Conservation (phyloP, 23 red algal species). For the Pyropia yezoensis region DNA sequence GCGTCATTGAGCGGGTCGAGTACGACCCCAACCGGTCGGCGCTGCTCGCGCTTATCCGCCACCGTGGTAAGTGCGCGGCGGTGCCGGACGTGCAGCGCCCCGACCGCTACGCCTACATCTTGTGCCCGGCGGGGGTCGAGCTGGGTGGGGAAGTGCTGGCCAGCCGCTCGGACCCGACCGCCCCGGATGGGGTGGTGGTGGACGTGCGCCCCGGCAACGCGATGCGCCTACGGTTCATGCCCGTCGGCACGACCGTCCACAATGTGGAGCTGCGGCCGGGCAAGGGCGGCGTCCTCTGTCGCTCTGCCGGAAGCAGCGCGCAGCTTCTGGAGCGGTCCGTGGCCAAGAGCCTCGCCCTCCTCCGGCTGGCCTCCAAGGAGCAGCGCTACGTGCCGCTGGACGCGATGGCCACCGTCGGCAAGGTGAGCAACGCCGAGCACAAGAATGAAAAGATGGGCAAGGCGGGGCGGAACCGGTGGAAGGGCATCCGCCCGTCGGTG, state of each 20-base stretch:
- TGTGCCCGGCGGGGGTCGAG: constrained; percentile 76
- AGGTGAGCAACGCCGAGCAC: constrained; percentile 93
- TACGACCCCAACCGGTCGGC: constrained; percentile 89
- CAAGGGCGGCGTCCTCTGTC: constrained; percentile 67
- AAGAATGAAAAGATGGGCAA: constrained; percentile 89
- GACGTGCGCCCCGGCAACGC: constrained; percentile 91
- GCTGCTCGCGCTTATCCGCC: constrained; percentile 71
- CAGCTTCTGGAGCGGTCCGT: constrained; percentile 66
- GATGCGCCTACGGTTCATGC: constrained; percentile 71
- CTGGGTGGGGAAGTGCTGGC: constrained; percentile 73
- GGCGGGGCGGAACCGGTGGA: constrained; percentile 82
- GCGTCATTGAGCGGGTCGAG: constrained; percentile 77
- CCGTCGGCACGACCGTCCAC: constrained; percentile 83
- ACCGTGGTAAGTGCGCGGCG: constrained; percentile 40
- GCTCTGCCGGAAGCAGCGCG: constrained; percentile 86
- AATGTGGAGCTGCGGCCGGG: constrained; percentile 88
- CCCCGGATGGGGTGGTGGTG: constrained; percentile 1
- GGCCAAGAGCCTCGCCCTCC: constrained; percentile 41
- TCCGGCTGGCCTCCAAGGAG: constrained; percentile 80
- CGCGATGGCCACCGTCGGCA: constrained; percentile 89
- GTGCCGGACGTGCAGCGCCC: constrained; percentile 12
- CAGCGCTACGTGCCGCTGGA: constrained; percentile 62
- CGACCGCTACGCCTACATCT: constrained; percentile 79
- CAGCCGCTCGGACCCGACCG: constrained; percentile 1
- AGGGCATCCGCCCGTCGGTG: constrained; percentile 61